Evolutionary conservation across 106 monocot genomes (phyloP), one percentile per base, ranked within the genome.

Genomic region (Dendrobium huoshanense): DNA sequence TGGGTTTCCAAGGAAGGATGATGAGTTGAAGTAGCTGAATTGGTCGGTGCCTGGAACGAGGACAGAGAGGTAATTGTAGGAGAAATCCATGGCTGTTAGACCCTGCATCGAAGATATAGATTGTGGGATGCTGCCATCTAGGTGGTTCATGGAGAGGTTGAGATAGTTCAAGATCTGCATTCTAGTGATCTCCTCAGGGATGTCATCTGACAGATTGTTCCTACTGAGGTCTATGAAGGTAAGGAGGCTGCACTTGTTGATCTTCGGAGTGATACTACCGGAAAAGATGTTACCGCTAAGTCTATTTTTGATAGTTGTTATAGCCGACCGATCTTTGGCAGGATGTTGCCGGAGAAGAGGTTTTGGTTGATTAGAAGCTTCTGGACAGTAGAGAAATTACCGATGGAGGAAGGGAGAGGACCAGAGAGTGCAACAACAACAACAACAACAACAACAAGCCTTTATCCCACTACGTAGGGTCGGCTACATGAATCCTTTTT

Each of bases 1-100:
- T 0, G 93, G 88, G 75, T 96, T 96, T 18, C 90, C 93, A 45
- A 85, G 67, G 67, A 96, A 96, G 27, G 93, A 96, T 0, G 91
- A 93, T 51, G 93, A 82, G 33, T 96, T 96, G 88, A 96, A 96
- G 90, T 96, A 96, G 88, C 91, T 89, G 78, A 96, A 96, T 88
- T 96, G 96, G 48, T 93, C 93, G 7, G 90, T 93, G 18, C 73
- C 82, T 0, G 93, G 96, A 58, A 96, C 93, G 29, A 88, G n/a
- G 47, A 91, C 96, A 18, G 96, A 88, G 17, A 93, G 91, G 16
- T 93, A 88, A 82, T 96, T 96, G 83, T 89, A 88, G 33, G 95
- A 93, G 91, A 96, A 96, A 84, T 96, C 96, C 0, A 91, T 81
- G 6, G 93, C 67, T 1, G 96, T 96, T 9, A 96, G 84, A 84